Evolutionary conservation across 148 eudicot genomes (phyloP).

Genomic region (Rheum nobile): DNA sequence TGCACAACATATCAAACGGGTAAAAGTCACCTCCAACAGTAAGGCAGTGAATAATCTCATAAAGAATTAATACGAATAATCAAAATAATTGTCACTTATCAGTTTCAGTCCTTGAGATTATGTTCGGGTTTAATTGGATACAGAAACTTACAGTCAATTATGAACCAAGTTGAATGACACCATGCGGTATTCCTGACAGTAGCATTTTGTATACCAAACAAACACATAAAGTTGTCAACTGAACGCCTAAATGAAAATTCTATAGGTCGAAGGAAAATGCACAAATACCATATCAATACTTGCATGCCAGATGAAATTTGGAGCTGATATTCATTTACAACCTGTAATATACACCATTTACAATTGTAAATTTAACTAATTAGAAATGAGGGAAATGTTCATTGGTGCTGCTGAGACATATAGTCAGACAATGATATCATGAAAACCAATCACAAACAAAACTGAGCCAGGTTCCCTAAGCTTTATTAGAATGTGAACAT

Average conservation of each 20-base stretch:
- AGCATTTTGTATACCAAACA: conserved; percentile 49
- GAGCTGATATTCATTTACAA: conserved; percentile 47
- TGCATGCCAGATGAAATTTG: conserved; percentile 75
- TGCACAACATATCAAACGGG: neutral
- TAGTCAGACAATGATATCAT: neutral
- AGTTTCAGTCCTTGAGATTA: neutral
- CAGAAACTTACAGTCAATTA: conserved; percentile 43
- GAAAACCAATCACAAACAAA: neutral
- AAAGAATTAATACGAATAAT: neutral
- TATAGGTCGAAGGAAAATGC: neutral
- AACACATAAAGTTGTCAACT: too few species aligned
- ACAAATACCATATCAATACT: conserved; percentile 25
- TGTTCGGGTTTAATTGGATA: neutral
- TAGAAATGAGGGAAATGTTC: neutral
- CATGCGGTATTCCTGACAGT: conserved; percentile 65
- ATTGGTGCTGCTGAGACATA: neutral
- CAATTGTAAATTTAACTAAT: neutral
- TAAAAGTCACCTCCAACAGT: neutral
- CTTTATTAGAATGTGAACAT: neutral
- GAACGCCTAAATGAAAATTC: neutral
- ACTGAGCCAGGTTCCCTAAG: neutral
- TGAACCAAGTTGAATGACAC: conserved; percentile 90
- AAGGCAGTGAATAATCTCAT: neutral
- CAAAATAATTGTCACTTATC: neutral
- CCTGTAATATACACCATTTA: conserved; percentile 36